Evolutionary conservation across 805 yeast species (phyloP).

Genomic region (Kazachstania africana): DNA sequence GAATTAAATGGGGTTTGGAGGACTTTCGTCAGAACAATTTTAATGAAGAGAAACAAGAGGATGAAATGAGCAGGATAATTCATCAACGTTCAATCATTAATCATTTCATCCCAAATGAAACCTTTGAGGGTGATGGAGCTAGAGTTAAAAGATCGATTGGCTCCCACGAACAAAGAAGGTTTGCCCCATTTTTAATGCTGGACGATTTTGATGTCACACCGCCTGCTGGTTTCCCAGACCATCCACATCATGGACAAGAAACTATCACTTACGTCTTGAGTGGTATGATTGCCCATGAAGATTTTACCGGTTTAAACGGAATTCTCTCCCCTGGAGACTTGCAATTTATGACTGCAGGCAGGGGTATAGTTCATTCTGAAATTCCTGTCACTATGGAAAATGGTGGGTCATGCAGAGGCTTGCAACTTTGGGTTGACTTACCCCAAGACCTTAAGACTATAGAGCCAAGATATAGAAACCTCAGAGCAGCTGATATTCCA

Average conservation of each 20-base stretch:
- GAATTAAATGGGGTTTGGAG: too few relatives aligned
- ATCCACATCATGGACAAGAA: conserved; percentile 73
- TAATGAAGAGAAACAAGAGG: too few relatives aligned
- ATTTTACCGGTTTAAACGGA: conserved; percentile 76
- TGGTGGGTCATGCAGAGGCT: conserved; percentile 43
- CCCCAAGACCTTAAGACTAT: conserved; percentile 50
- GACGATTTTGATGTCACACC: conserved; percentile 61
- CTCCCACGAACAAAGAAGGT: conserved; percentile 49
- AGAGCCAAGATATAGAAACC: conserved; percentile 67
- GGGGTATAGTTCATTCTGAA: conserved; percentile 74
- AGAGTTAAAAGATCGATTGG: conserved; percentile 73
- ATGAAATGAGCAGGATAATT: background rate
- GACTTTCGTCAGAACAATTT: too few relatives aligned
- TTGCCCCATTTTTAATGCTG: conserved; percentile 72
- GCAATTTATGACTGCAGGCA: conserved; percentile 89
- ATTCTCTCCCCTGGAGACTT: conserved; percentile 67
- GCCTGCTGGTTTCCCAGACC: conserved; percentile 69
- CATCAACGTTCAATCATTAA: conserved; percentile 36
- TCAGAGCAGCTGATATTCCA: conserved; percentile 60
- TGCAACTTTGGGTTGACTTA: conserved; percentile 80
- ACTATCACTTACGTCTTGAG: conserved; percentile 54
- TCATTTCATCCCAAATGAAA: conserved; percentile 47
- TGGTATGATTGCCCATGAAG: conserved; percentile 69
- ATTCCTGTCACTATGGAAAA: conserved; percentile 56
- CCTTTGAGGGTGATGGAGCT: conserved; percentile 82